Base-by-base conservation (phyloP, 306 rosid species). In the Trichosanthes truncata region DNA sequence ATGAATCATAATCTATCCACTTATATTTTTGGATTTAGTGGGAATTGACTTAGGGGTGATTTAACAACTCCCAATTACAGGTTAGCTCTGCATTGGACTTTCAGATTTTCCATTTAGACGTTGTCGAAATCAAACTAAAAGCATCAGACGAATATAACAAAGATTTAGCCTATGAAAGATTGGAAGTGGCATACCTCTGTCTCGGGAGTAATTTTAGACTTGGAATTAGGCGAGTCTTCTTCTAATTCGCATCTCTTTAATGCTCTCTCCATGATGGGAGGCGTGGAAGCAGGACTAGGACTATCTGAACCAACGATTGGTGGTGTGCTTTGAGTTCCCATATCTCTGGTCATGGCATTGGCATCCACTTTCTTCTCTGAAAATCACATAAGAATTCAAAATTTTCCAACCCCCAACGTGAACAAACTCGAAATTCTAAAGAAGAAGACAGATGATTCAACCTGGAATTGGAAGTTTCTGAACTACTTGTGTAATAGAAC, bases 301-400 rank as follows among this genome's bases (percentile, higher is more conserved):
- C 88, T 91, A 80, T 85, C 84, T 83, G 96, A 90, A 84, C 91
- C 86, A 69, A 83, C 82, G 80, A 49, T 80, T 29, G 87, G 66
- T 57, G 91, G 87, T 29, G 96, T 89, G 80, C 93, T 93, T 84
- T 93, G 97, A 88, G 91, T 93, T 25, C 93, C 95, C n/a, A 86
- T 92, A 86, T 95, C 94, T 80, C 87, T 91, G 26, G 89, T 95
- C 82, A 79, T 84, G 35, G 78, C 93, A 72, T 92, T 84, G 36
- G 74, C 91, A 59, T 92, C 93, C 43, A 77, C 79, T 72, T 78
- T 83, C 75, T 81, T 85, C 78, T 89, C 99, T 95, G 86, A 69
- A 81, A 23, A 60, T 49, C 57, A 53, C 12, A 36, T 61, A 49
- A 78, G 15, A 63, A 83, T 7, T 72, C 4, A 41, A 38, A 53